Base-by-base conservation (phyloP, 2,329 filamentous ascomycete species). In the Fusarium decemcellulare region DNA sequence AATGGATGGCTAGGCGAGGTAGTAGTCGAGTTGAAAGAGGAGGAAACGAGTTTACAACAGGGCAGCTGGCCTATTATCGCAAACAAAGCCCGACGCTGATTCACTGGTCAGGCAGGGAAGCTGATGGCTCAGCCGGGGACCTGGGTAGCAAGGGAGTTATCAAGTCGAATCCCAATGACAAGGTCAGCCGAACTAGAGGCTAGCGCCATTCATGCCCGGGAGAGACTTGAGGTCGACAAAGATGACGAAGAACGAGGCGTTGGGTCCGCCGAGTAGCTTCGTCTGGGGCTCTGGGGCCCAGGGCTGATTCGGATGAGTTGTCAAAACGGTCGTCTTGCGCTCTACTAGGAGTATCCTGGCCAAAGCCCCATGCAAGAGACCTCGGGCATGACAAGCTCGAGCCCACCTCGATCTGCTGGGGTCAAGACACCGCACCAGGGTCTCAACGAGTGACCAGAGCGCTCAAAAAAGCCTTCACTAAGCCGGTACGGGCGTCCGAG, bases 301-400 rank as follows among this genome's bases (percentile, higher is more conserved):
- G 75, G 76, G 76, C 76, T 73, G 76, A 76, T 74, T 71, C 62
- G 71, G 65, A 69, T 76, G 77, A 77, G 74, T 79, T 79, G 76
- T 79, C 76, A 78, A 78, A 72, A 78, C 77, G 67, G 74, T 70
- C 68, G 76, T 78, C 74, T 78, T 72, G 77, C 72, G 72, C 72
- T 76, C 74, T 80, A 77, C 81, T 77, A 74, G 81, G 81, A 79
- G 72, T 74, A 82, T 80, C 82, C 81, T 74, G 74, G 81, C 68
- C 74, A 64, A 72, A 63, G 63, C 71, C 67, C 77, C 75, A 76
- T 79, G 78, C 76, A 78, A 73, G 74, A 76, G 76, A 73, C 73
- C 75, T 78, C 75, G 73, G 76, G 76, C 75, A 77, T 78, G 76
- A 80, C 76, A 81, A 79, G 79, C 80, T 78, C 77, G 77, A 77